Evolutionary conservation across 2,329 filamentous ascomycete species (phyloP).

Genomic region (Colletotrichum musae): DNA sequence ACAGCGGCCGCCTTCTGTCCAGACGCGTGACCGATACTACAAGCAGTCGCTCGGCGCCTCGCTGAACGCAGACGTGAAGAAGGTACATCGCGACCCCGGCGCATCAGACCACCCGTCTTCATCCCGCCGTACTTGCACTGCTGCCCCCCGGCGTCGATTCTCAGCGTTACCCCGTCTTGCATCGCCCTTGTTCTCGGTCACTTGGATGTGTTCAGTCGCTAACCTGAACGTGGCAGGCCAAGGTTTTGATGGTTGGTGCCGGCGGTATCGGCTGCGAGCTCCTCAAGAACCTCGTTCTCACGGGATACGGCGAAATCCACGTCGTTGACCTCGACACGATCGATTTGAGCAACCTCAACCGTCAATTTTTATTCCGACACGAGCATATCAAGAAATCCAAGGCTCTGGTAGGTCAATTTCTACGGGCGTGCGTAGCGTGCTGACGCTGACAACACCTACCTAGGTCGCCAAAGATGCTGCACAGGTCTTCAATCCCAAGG

Average conservation of each 20-base stretch:
- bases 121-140: not conserved
- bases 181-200: not conserved
- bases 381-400: constrained; percentile 99
- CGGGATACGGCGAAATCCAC: constrained; percentile 92
- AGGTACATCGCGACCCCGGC: constrained; percentile 65
- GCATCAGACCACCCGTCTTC: constrained; percentile 38
- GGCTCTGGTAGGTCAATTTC: constrained; percentile 76
- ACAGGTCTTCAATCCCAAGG: constrained; percentile 88
- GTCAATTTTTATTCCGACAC: constrained; percentile 95
- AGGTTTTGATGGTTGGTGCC: constrained; percentile 93
- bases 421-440: not conserved
- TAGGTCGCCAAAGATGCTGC: constrained; percentile 95
- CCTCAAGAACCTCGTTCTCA: constrained; percentile 94
- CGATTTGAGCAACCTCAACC: constrained; percentile 96
- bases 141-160: too few species aligned
- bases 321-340: constrained; percentile 98
- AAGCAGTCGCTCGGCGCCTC: constrained; percentile 76
- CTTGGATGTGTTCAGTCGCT: constrained; percentile 44
- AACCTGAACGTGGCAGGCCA: constrained; percentile 71
- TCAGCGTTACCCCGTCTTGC: not conserved
- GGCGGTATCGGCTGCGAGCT: constrained; percentile 98
- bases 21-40: constrained; percentile 68
- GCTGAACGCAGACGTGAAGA: constrained; percentile 76
- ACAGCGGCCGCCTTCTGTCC: constrained; percentile 42
- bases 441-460: constrained; percentile 28